Base-by-base conservation (phyloP, 129 eudicot genomes). In the Rutidosis leptorrhynchoides region DNA sequence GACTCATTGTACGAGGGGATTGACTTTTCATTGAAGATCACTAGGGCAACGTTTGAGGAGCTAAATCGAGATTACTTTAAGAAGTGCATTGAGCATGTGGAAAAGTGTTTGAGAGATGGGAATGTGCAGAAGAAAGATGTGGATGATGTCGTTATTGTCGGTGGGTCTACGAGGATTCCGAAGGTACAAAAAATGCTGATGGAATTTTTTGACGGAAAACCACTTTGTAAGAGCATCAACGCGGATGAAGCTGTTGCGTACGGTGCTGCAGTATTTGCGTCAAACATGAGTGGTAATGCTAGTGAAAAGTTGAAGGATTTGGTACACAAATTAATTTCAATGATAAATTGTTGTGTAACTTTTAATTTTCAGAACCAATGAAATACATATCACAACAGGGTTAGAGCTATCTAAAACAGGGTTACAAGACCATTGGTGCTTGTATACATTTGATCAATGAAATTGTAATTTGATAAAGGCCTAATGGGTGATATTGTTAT, bases 91-190 rank as follows among this genome's bases (percentile, higher is more conserved):
- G 27, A 70, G 22, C 74, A 70, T 25, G 74, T 70, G n/a, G 22
- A 27, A 48, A 70, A 27, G 9, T 70, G 74, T 69, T 69, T 69
- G 58, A 69, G 2, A 17, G 74, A 70, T 26, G 74, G 58, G 33
- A 56, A 72, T 2, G 23, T 61, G 55, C 42, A 37, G 5, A 69
- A 69, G 65, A 24, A 69, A 2, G 40, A 64, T 33, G 46, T 73
- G 26, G 43, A 73, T 33, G 77, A 73, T 25, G 63, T 73, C 3
- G 71, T 73, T 53, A 32, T 73, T 11, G 71, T 73, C 26, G 78
- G 78, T 11, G 78, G 78, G 6, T 73, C 71, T 4, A 73, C 78
- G 52, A 22, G 78, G 43, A 73, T 73, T 40, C 78, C 78, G 0
- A 64, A 73, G 17, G 58, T 73, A 4, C 78, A 63, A 56, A 57